Evolutionary conservation across 352 stramenopile species (phyloP), one percentile per base, ranked within the genome.

Genomic region (Plasmopara viticola): DNA sequence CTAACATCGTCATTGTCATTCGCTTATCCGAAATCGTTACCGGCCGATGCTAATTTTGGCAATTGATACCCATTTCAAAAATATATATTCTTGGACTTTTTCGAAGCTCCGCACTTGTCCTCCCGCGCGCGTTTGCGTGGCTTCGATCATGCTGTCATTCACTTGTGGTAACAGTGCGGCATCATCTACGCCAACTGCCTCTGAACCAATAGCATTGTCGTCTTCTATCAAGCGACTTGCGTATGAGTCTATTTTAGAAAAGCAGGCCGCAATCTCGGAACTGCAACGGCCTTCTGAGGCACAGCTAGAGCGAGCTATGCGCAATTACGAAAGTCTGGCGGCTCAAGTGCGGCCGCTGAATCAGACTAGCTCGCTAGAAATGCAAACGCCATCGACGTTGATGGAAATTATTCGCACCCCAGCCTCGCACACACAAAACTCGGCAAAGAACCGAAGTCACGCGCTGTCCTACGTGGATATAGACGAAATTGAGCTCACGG

Each of bases 401-500:
- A 65, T 68, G 58, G 53, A 71, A 28, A 61, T 55, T 43, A 28
- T 68, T 10, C 58, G 47, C 5, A 64, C 56, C 7, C 53, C 58
- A 4, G 40, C 58, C 18, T 50, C 50, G n/a, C 35, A 54, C 5
- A 53, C 40, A 15, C n/a, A 43, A 12, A 58, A 58, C 44, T 45
- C 60, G 17, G 42, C 42, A 2, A 67, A 67, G 35, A 56, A 45
- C 25, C 56, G 55, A 34, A 62, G 57, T 18, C 30, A 58, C 6
- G 48, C 53, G 12, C 53, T 48, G 35, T 50, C 39, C 39, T 68
- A 41, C 44, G 53, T 68, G 1, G 64, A 61, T 45, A 51, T 72
- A 48, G 78, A 90, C 25, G 75, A 90, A 45, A 68, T 86, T n/a
- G 57, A 71, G 18, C 76, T 90, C 40, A 77, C 82, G 1, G 75